Evolutionary conservation across 495 filamentous ascomycete species (phyloP), one percentile per base, ranked within the genome.

Genomic region (Aspergillus heteromorphus): DNA sequence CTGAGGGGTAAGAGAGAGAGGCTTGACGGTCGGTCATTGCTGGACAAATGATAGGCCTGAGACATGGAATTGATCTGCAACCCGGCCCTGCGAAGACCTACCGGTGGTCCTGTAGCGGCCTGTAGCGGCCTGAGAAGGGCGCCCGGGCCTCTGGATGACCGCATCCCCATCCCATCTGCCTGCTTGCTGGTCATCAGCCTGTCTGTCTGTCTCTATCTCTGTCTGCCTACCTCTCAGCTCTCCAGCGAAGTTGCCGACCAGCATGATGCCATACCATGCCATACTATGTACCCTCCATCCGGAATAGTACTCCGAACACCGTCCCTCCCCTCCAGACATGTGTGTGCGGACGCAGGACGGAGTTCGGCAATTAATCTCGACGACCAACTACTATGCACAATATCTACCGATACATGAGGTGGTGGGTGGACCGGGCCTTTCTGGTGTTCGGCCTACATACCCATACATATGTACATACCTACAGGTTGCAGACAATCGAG

Each of bases 361-460:
- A 43, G 41, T 43, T 45, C 42, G 42, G 42, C 42, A 13, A 21
- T 27, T 45, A 41, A 41, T 41, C n/a, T n/a, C n/a, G n/a, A n/a
- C n/a, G n/a, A n/a, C n/a, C n/a, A n/a, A n/a, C n/a, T n/a, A n/a
- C n/a, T n/a, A n/a, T n/a, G n/a, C n/a, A n/a, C n/a, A n/a, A n/a
- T n/a, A n/a, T n/a, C n/a, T n/a, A n/a, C n/a, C n/a, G n/a, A n/a
- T n/a, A n/a, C n/a, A n/a, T n/a, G n/a, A n/a, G n/a, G n/a, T 17
- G 14, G n/a, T 41, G 20, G 17, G 23, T 25, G 17, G 14, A 25
- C 20, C 42, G 42, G 20, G 19, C 19, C 10, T 45, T 27, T 45
- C 30, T 34, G 30, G 9, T 13, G 30, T 2, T 13, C 2, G 14
- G 30, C 9, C n/a, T n/a, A n/a, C n/a, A n/a, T n/a, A n/a, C n/a